Percentiles rank a stretch among this genome's conserved stretches.
Evolutionary conservation across 495 filamentous ascomycete genomes (phyloP).

Genomic region (Neurospora sublineolata): DNA sequence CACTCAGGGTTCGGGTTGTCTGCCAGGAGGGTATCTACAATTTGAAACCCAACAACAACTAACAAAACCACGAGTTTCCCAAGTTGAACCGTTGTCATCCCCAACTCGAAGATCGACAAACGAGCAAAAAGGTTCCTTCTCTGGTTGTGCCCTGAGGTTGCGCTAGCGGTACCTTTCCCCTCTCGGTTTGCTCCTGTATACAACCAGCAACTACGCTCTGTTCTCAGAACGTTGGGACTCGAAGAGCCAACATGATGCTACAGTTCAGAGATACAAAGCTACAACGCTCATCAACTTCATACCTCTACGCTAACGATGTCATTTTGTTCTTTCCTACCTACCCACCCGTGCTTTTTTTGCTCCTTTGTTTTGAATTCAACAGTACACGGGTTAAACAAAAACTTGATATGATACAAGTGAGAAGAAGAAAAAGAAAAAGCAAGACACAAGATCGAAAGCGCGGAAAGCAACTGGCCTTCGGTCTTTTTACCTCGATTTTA

Average conservation of each 20-base stretch:
- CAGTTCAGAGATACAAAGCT: not conserved
- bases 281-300: not conserved
- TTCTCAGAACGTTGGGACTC: not conserved
- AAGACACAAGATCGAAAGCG: not conserved
- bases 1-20: not conserved
- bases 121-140: not conserved
- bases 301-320: not conserved
- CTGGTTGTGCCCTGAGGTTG: not conserved
- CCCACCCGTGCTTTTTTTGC: not conserved
- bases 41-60: not conserved
- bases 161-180: not conserved
- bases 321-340: not conserved
- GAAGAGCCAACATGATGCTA: not conserved
- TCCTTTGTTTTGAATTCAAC: not conserved
- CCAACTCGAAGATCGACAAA: not conserved
- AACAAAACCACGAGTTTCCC: not conserved
- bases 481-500: not conserved
- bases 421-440: not conserved
- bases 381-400: not conserved
- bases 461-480: not conserved
- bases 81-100: not conserved
- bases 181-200: not conserved
- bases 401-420: not conserved
- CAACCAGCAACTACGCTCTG: not conserved
- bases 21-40: not conserved